A percentile compares a stretch with the other conserved stretches of the same genome.
These are phyloP conservation scores for Vitellaria paradoxa DNA, from an alignment of 179 eudicot genomes.

Conservation along the genomic window DNA sequence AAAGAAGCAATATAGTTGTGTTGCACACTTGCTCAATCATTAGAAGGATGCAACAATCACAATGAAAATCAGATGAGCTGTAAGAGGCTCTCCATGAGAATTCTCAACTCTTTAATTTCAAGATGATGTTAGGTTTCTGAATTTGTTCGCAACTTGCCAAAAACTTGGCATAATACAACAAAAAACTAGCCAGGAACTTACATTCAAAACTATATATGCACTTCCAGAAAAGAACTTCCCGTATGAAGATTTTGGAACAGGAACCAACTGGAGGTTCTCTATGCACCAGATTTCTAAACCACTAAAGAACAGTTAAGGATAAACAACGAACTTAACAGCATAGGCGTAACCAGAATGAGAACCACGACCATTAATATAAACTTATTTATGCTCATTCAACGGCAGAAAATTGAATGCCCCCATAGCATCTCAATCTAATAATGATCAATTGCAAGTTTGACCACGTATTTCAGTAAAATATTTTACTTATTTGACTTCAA, in stretches of 20 bases:
- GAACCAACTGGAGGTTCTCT: constrained; percentile 49
- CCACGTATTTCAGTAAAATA: neutral
- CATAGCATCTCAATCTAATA: neutral
- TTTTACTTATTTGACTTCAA: neutral
- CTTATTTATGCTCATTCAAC: neutral
- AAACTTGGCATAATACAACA: neutral
- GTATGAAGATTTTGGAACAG: constrained; percentile 54
- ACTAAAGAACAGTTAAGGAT: constrained; percentile 26
- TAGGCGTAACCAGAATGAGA: neutral
- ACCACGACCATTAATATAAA: neutral
- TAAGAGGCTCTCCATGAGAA: neutral
- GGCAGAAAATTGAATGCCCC: neutral
- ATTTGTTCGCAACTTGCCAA: constrained; percentile 2
- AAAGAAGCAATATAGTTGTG: neutral
- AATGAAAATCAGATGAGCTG: constrained; percentile 1
- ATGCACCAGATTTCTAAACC: constrained; percentile 61
- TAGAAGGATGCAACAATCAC: neutral
- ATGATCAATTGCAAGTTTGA: neutral
- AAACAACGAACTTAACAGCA: neutral
- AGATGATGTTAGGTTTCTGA: constrained; percentile 7
- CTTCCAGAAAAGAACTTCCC: constrained; percentile 54
- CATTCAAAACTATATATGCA: constrained; percentile 55
- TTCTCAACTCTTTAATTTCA: neutral
- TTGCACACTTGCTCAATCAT: neutral
- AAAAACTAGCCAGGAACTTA: constrained; percentile 24